These are phyloP conservation scores for Aegle marmelos DNA, from an alignment of 345 rosid species.

Conservation along the genomic window DNA sequence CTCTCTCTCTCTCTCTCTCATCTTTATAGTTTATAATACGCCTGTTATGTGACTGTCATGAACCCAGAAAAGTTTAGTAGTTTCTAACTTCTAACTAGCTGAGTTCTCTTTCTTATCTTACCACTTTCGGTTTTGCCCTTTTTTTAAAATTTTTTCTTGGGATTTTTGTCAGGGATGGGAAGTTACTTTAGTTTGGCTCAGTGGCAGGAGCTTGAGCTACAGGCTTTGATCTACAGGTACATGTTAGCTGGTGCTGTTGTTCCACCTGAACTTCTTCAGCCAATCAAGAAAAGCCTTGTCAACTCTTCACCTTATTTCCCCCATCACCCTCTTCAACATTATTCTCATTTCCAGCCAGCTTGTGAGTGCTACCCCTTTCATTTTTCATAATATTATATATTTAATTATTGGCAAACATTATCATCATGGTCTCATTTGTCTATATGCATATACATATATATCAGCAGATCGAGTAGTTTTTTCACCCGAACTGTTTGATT, in stretches of 20 bases:
- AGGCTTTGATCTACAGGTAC: constrained; percentile 90
- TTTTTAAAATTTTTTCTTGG: neutral
- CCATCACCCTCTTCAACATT: constrained; percentile 52
- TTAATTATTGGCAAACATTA: too few species aligned
- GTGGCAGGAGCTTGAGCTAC: constrained; percentile 94
- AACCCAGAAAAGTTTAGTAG: neutral
- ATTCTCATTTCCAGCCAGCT: constrained; percentile 62
- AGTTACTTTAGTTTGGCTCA: constrained; percentile 79
- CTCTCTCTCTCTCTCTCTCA: neutral
- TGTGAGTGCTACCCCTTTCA: constrained; percentile 43
- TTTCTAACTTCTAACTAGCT: too few species aligned
- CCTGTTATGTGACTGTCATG: neutral
- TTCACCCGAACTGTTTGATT: neutral
- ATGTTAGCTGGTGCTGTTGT: constrained; percentile 85
- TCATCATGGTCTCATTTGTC: too few species aligned
- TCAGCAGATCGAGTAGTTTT: neutral
- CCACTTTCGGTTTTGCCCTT: neutral
- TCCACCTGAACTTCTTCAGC: constrained; percentile 84
- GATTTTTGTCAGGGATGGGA: constrained; percentile 53
- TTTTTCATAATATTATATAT: too few species aligned
- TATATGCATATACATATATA: too few species aligned
- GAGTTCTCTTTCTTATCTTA: neutral
- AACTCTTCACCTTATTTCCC: constrained; percentile 63
- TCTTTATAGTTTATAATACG: too few species aligned
- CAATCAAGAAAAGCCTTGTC: constrained; percentile 78